Conservation (phyloP, 495 filamentous ascomycete genomes). For the Astrocystis sublimbata region DNA sequence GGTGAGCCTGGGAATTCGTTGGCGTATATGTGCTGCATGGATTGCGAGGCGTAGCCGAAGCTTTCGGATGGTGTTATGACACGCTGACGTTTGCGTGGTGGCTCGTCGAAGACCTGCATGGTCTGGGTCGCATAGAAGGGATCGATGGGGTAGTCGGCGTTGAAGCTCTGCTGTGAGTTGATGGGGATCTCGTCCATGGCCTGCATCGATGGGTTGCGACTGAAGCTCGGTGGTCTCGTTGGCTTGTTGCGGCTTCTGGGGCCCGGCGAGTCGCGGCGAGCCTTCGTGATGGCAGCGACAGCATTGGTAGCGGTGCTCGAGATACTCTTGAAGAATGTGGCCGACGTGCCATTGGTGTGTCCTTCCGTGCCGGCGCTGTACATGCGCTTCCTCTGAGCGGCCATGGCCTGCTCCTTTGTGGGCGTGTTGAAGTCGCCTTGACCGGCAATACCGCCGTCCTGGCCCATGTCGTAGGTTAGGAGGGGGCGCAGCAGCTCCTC, state of each 20-base stretch:
- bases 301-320: conserved; percentile 89
- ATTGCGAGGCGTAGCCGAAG: conserved; percentile 49
- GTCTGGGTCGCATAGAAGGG: conserved; percentile 50
- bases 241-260: conserved; percentile 58
- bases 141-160: conserved; percentile 46
- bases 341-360: conserved; percentile 64
- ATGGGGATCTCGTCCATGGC: conserved; percentile 49
- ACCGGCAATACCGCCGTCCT: conserved; percentile 66
- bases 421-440: conserved; percentile 76
- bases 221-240: conserved; percentile 53
- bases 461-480: conserved; percentile 83
- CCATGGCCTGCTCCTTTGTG: conserved; percentile 99
- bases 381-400: conserved; percentile 88
- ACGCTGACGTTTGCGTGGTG: conserved; percentile 76
- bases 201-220: conserved; percentile 62
- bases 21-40: conserved; percentile 57
- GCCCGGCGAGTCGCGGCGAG: conserved; percentile 83
- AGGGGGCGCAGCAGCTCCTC: conserved; percentile 83
- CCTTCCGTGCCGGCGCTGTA: conserved; percentile 73
- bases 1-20: conserved; percentile 60
- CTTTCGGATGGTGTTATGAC: conserved; percentile 48
- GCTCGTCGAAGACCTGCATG: conserved; percentile 60
- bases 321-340: conserved; percentile 95
- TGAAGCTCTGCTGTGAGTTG: conserved; percentile 53
- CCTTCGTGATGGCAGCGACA: conserved; percentile 92